Evolutionary conservation across 495 filamentous ascomycete species (phyloP), one percentile per base, ranked within the genome.

Genomic region (Amphirosellinia nigrospora): DNA sequence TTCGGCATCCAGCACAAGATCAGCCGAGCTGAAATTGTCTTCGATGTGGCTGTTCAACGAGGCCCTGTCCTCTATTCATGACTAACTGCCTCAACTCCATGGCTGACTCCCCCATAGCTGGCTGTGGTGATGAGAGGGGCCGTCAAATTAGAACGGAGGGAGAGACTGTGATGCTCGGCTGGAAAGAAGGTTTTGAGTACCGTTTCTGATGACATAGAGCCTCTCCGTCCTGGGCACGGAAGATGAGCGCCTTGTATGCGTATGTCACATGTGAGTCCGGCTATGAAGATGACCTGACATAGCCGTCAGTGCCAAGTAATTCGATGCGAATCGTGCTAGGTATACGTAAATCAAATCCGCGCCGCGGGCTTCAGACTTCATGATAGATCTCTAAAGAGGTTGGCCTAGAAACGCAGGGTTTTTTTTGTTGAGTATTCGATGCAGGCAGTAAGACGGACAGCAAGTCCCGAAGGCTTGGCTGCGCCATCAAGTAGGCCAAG

Each of bases 381-480:
- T 52, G 30, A 53, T 28, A 8, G 15, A 28, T 19, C 45, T 52
- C n/a, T 60, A 23, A 26, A 61, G 36, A 61, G 36, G 52, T 28
- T 21, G 19, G 39, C 36, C 41, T 26, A 43, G 58, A 61, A 48
- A 39, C 60, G 60, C 60, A 63, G 48, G 66, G 66, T 30, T 56
- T 64, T 64, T n/a, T n/a, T n/a, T n/a, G n/a, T n/a, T 21, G 32
- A 28, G 39, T 36, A 58, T 58, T 58, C 36, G 48, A 70, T 63
- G 59, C 68, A 70, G 34, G 68, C 48, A 45, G 68, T 70, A 64
- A 70, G 68, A 70, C 68, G 68, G 68, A 58, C 59, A 53, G 16
- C 36, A 56, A 56, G 60, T 70, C 68, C 68, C 68, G 68, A 70
- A 58, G 50, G 68, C 68, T 70, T 70, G 68, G 68, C 68, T 58